Percentiles rank a stretch among this genome's conserved stretches.
These are phyloP conservation scores for Poa pratensis DNA, from an alignment of 176 grass and related monocot species.

Conservation along the genomic window DNA sequence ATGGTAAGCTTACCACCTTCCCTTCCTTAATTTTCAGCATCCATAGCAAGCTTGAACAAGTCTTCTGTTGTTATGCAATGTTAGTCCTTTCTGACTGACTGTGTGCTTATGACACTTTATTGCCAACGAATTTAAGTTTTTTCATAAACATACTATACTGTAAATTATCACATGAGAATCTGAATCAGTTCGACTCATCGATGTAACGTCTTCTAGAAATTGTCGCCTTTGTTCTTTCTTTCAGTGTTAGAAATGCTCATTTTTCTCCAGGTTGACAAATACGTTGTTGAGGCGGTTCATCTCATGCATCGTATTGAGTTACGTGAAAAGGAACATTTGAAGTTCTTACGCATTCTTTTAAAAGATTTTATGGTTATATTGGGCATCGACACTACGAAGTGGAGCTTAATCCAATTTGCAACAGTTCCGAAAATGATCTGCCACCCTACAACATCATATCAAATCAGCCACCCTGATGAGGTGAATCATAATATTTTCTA, in stretches of 20 bases:
- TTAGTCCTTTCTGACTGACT: background rate
- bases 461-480: background rate
- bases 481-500: conserved; percentile 1
- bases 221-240: background rate
- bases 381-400: background rate
- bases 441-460: background rate
- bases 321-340: background rate
- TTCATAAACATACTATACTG: background rate
- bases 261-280: conserved; percentile 22
- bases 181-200: background rate
- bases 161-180: background rate
- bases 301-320: background rate
- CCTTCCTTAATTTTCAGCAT: background rate
- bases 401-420: background rate
- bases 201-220: background rate
- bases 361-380: background rate
- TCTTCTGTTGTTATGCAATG: background rate
- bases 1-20: background rate
- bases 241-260: background rate
- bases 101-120: background rate
- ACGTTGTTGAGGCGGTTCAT: background rate
- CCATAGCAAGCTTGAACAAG: too few species aligned
- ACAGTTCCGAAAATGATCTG: background rate
- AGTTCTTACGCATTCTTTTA: background rate
- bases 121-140: background rate